Percentiles rank a stretch among this genome's conserved stretches.
These are phyloP conservation scores for Aaosphaeria pasadenensis DNA, from an alignment of 2,329 filamentous ascomycete species.

Conservation along the genomic window DNA sequence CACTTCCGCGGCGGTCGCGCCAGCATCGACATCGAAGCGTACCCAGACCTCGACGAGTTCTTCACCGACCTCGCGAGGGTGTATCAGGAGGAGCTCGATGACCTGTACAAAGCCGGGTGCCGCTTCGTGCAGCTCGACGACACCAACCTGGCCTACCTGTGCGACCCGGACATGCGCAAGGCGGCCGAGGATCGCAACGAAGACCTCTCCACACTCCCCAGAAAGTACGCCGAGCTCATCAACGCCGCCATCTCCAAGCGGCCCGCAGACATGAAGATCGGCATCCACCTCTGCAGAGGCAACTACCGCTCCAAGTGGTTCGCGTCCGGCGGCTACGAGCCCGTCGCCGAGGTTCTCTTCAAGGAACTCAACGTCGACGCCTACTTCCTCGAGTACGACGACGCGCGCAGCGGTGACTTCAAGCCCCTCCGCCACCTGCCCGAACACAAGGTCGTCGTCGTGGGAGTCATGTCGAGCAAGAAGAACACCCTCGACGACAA, in stretches of 20 bases:
- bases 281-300: slow-evolving; percentile 57
- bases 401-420: slow-evolving; percentile 56
- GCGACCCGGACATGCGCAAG: slow-evolving; percentile 55
- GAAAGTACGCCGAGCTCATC: slow-evolving; percentile 55
- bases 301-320: slow-evolving; percentile 59
- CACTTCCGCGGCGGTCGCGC: slow-evolving; percentile 57
- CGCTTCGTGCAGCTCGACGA: slow-evolving; percentile 59
- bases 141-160: slow-evolving; percentile 59
- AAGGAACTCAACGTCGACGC: slow-evolving; percentile 56
- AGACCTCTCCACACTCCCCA: slow-evolving; percentile 48
- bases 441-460: slow-evolving; percentile 53
- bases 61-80: slow-evolving; percentile 55
- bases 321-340: slow-evolving; percentile 57
- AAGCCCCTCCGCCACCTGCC: slow-evolving; percentile 54
- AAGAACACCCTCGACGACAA: slow-evolving; percentile 56
- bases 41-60: slow-evolving; percentile 55
- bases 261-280: slow-evolving; percentile 54
- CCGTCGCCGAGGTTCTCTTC: slow-evolving; percentile 57
- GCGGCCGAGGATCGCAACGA: slow-evolving; percentile 53
- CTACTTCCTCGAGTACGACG: slow-evolving; percentile 61
- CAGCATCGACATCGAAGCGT: slow-evolving; percentile 51
- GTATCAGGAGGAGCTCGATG: slow-evolving; percentile 54
- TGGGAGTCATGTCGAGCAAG: slow-evolving; percentile 56
- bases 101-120: slow-evolving; percentile 54
- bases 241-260: slow-evolving; percentile 53